Evolutionary conservation across 192 early-diverging fungal species (phyloP).

Genomic region (Cetraspora pellucida): DNA sequence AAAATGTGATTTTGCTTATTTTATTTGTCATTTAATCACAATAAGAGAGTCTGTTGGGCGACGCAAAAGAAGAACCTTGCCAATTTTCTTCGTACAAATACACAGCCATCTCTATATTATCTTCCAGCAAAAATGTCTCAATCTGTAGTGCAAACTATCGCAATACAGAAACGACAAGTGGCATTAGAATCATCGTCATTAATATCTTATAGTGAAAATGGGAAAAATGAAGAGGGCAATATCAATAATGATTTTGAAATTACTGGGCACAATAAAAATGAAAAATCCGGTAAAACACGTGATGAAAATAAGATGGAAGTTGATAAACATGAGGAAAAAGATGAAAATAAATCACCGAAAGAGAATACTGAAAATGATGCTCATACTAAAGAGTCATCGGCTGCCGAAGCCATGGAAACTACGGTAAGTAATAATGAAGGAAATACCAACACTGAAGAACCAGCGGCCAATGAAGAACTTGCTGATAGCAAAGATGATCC

Average conservation of each 20-base stretch:
- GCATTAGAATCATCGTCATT: slow-evolving; percentile 18
- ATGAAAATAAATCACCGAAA: neutral
- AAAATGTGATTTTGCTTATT: neutral
- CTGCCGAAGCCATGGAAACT: neutral
- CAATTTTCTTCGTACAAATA: slow-evolving; percentile 39
- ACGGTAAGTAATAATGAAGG: neutral
- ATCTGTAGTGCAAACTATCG: slow-evolving; percentile 21
- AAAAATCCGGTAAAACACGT: neutral
- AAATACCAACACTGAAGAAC: neutral
- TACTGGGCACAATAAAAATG: neutral
- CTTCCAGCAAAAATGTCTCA: slow-evolving; percentile 37
- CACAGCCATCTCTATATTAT: slow-evolving; percentile 39
- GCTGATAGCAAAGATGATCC: slow-evolving; percentile 19
- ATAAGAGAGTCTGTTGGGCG: slow-evolving; percentile 26
- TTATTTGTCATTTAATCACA: neutral
- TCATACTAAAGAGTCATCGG: neutral
- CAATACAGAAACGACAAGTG: slow-evolving; percentile 29
- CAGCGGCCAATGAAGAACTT: neutral
- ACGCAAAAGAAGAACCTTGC: slow-evolving; percentile 36
- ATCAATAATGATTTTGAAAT: neutral
- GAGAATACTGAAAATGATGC: neutral
- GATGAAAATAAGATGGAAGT: neutral
- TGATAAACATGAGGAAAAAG: neutral
- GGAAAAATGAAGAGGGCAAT: neutral
- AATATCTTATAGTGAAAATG: neutral